Evolutionary conservation across 306 rosid genomes (phyloP).

Genomic region (Delonix regia): DNA sequence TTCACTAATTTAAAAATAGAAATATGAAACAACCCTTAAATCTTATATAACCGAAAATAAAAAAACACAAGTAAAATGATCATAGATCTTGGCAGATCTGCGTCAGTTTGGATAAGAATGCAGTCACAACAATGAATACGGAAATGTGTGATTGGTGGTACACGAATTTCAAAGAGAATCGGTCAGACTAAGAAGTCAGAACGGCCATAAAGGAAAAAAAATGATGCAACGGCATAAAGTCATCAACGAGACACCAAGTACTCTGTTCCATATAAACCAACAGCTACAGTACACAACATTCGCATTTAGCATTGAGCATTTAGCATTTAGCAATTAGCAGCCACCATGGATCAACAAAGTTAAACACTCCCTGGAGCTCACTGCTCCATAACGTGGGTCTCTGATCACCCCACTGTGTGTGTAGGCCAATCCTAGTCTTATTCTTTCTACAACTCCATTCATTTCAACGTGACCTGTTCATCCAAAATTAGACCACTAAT

Average conservation of each 20-base stretch:
- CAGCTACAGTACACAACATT: not conserved
- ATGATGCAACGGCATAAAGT: not conserved
- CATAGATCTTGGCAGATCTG: conserved; percentile 2
- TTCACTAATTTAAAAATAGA: too few species aligned
- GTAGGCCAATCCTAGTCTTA: not conserved
- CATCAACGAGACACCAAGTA: not conserved
- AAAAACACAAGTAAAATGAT: not conserved
- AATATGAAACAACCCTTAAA: too few species aligned
- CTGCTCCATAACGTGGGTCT: not conserved
- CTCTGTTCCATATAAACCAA: not conserved
- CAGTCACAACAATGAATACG: not conserved
- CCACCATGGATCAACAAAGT: not conserved
- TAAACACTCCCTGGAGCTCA: not conserved
- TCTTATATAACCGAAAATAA: too few species aligned
- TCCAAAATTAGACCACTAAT: conserved; percentile 3
- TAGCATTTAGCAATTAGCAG: not conserved
- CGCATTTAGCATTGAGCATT: not conserved
- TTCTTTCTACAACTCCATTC: not conserved
- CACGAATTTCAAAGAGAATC: conserved; percentile 10
- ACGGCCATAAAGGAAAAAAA: not conserved
- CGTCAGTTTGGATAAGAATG: not conserved
- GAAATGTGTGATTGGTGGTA: not conserved
- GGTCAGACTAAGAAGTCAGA: not conserved
- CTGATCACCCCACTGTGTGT: not conserved
- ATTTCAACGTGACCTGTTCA: not conserved